Conservation (phyloP, 306 rosid species). For the Quercus ilex region DNA sequence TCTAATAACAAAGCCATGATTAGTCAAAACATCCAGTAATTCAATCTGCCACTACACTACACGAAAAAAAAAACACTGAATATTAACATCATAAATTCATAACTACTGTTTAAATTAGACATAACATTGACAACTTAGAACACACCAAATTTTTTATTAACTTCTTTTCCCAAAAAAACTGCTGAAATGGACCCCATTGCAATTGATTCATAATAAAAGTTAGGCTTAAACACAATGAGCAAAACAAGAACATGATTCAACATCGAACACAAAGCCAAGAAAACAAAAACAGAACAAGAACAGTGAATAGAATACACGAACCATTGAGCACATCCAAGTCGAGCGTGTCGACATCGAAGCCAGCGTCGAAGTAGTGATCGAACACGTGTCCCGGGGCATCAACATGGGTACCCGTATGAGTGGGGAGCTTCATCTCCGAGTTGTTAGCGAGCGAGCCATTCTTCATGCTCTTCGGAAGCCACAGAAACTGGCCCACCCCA, state of each 20-base stretch:
- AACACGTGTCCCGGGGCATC: conserved; percentile 77
- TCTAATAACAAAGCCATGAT: neutral
- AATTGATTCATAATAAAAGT: too few relatives aligned
- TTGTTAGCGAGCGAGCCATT: conserved; percentile 68
- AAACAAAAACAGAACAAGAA: too few relatives aligned
- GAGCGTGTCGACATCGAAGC: conserved; percentile 80
- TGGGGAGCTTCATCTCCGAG: conserved; percentile 57
- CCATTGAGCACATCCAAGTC: conserved; percentile 77
- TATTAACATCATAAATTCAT: too few relatives aligned
- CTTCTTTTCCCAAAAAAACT: too few relatives aligned
- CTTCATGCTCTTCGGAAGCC: conserved; percentile 74
- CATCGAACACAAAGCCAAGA: too few relatives aligned
- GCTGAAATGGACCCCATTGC: too few relatives aligned
- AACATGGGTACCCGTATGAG: conserved; percentile 87
- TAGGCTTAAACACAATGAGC: too few relatives aligned
- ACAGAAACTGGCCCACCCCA: conserved; percentile 65
- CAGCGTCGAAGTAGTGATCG: conserved; percentile 78
- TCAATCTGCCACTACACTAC: neutral
- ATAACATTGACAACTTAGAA: neutral
- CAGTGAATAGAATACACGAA: neutral
- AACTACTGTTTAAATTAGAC: neutral
- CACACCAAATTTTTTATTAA: too few relatives aligned
- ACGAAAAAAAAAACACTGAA: too few relatives aligned
- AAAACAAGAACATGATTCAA: too few relatives aligned
- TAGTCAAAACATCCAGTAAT: neutral